A percentile compares a stretch with the other conserved stretches of the same genome.
Evolutionary conservation across 306 rosid genomes (phyloP).

Genomic region (Ziziphus jujuba): DNA sequence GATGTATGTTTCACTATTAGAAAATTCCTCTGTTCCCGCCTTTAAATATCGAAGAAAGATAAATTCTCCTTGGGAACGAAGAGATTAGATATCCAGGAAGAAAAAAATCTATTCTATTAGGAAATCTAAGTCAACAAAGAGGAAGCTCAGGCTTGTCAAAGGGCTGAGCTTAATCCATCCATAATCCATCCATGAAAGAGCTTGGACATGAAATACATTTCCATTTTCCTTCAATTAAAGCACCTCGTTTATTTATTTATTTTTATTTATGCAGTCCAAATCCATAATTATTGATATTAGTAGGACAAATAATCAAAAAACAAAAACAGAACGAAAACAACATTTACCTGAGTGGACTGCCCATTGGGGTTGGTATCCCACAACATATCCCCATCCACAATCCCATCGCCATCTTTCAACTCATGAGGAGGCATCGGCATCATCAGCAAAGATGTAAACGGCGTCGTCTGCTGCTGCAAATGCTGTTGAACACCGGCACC

Average conservation of each 20-base stretch:
- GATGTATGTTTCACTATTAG: not conserved
- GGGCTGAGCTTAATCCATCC: too few species aligned
- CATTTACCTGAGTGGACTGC: slow-evolving; percentile 36
- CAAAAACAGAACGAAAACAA: not conserved
- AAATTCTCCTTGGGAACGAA: too few species aligned
- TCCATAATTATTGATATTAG: not conserved
- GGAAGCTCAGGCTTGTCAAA: too few species aligned
- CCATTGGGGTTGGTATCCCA: slow-evolving; percentile 34
- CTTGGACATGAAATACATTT: too few species aligned
- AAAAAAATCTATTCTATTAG: too few species aligned
- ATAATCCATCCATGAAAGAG: too few species aligned
- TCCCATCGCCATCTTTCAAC: slow-evolving; percentile 22
- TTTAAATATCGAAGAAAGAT: not conserved
- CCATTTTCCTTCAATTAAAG: too few species aligned
- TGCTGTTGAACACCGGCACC: slow-evolving; percentile 25
- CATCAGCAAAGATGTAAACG: slow-evolving; percentile 41
- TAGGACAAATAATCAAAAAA: not conserved
- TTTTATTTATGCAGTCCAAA: not conserved
- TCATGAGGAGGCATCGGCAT: slow-evolving; percentile 28
- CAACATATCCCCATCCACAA: slow-evolving; percentile 18
- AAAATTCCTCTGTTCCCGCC: not conserved
- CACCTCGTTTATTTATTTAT: too few species aligned
- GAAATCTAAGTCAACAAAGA: too few species aligned
- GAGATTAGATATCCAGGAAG: too few species aligned
- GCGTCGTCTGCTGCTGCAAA: slow-evolving; percentile 30